phyloP scores from a whole-genome alignment of 2,329 filamentous ascomycete species.

The Pleomassaria siparia region DNA sequence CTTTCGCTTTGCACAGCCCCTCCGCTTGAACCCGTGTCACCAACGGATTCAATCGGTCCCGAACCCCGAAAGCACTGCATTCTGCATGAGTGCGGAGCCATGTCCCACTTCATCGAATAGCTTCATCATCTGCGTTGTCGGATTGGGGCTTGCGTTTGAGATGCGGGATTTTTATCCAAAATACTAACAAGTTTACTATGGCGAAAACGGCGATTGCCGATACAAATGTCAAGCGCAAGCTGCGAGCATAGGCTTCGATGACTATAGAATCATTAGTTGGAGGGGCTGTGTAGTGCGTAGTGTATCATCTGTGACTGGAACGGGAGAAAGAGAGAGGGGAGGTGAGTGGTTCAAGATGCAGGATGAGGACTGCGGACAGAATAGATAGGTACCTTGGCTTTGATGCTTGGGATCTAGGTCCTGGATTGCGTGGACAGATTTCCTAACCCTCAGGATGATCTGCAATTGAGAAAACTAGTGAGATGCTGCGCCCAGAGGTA shows the following conservation, averaged over 20 bases:
- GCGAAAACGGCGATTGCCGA: constrained; percentile 51
- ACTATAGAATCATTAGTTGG: constrained; percentile 30
- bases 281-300: constrained; percentile 16
- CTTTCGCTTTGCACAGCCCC: constrained; percentile 7
- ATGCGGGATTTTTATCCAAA: constrained; percentile 58
- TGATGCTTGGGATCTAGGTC: constrained; percentile 49
- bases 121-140: background rate
- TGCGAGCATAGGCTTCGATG: constrained; percentile 42
- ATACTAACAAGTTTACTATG: constrained; percentile 52
- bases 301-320: too few species aligned
- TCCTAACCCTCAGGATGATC: constrained; percentile 52
- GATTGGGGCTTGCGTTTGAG: constrained; percentile 21
- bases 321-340: background rate
- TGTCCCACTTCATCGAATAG: background rate
- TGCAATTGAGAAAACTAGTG: constrained; percentile 10
- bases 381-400: constrained; percentile 48
- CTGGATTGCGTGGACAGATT: constrained; percentile 53
- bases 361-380: too few species aligned
- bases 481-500: background rate
- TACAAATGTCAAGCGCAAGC: constrained; percentile 47
- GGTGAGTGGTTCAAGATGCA: too few species aligned
- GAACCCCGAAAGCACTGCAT: background rate
- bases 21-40: constrained; percentile 5
- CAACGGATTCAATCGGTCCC: background rate
- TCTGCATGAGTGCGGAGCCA: background rate